A percentile compares a stretch with the other conserved stretches of the same genome.
phyloP scores from a whole-genome alignment of 805 yeast species.

The Metschnikowia orientalis region DNA sequence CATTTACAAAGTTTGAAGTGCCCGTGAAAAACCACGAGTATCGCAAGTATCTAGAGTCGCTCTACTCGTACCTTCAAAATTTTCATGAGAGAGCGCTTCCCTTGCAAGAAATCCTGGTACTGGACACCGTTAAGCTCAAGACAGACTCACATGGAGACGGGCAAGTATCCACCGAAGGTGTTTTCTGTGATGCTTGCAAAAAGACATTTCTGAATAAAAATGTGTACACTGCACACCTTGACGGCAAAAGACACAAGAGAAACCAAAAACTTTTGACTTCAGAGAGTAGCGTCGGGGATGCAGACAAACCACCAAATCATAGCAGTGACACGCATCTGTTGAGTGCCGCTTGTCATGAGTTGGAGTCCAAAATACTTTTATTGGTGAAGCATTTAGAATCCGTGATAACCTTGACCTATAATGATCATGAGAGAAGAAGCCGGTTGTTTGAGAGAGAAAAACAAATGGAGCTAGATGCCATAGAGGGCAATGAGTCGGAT shows the following conservation, averaged over 20 bases:
- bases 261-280: too few relatives aligned
- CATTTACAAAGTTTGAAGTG: conserved; percentile 38
- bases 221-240: conserved; percentile 64
- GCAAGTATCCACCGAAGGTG: conserved; percentile 16
- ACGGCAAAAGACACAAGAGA: conserved; percentile 71
- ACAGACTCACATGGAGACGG: conserved; percentile 11
- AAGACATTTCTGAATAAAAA: conserved; percentile 58
- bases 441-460: conserved; percentile 71
- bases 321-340: too few relatives aligned
- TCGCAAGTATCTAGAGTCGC: conserved; percentile 38
- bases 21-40: conserved; percentile 27
- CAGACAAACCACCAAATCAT: too few relatives aligned
- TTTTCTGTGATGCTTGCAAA: conserved; percentile 62
- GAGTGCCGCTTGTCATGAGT: too few relatives aligned
- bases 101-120: conserved; percentile 4
- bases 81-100: conserved; percentile 42
- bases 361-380: too few relatives aligned
- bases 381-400: conserved; percentile 25
- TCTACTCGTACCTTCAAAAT: conserved; percentile 46
- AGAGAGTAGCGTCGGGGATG: too few relatives aligned
- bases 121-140: not conserved
- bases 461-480: conserved; percentile 44
- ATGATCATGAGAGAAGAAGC: conserved; percentile 59
- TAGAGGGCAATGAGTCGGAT: conserved; percentile 37
- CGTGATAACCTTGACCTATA: conserved; percentile 46